A percentile compares a stretch with the other conserved stretches of the same genome.
These are phyloP conservation scores for Aschersonia sp. DNA, from an alignment of 2,329 filamentous ascomycete species.

Conservation along the genomic window DNA sequence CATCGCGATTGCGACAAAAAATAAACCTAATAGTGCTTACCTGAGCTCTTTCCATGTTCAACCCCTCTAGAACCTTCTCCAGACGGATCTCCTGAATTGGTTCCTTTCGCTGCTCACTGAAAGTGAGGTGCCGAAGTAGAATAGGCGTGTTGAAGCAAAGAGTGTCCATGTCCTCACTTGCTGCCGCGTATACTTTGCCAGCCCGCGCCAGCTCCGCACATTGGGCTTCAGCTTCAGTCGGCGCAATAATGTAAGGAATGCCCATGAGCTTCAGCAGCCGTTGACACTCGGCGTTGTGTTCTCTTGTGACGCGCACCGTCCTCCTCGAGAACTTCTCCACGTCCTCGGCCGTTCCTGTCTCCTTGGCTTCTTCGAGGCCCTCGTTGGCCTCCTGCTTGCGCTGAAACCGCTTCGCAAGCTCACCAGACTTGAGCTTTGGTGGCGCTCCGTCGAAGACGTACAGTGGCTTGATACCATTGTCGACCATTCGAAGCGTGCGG, in stretches of 20 bases:
- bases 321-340: slow-evolving; percentile 92
- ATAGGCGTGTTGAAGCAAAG: slow-evolving; percentile 90
- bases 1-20: too few species aligned
- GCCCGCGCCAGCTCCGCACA: slow-evolving; percentile 80
- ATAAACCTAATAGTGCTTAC: slow-evolving; percentile 25
- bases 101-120: slow-evolving; percentile 93
- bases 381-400: slow-evolving; percentile 88
- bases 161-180: slow-evolving; percentile 98
- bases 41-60: slow-evolving; percentile 78
- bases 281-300: slow-evolving; percentile 94
- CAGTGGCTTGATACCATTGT: slow-evolving; percentile 96
- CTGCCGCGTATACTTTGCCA: slow-evolving; percentile 92
- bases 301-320: slow-evolving; percentile 86
- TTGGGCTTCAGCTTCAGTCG: slow-evolving; percentile 93
- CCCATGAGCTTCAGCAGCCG: slow-evolving; percentile 87
- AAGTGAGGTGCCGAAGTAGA: slow-evolving; percentile 81
- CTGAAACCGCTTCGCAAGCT: slow-evolving; percentile 89
- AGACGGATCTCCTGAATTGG: slow-evolving; percentile 92
- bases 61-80: slow-evolving; percentile 70
- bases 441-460: slow-evolving; percentile 97
- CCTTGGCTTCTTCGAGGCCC: slow-evolving; percentile 85
- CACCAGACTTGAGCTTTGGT: slow-evolving; percentile 92
- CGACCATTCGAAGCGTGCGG: slow-evolving; percentile 91
- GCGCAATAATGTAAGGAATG: slow-evolving; percentile 85
- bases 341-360: slow-evolving; percentile 93